Conservation (phyloP, 495 filamentous ascomycete genomes). For the Neurospora pannonica region DNA sequence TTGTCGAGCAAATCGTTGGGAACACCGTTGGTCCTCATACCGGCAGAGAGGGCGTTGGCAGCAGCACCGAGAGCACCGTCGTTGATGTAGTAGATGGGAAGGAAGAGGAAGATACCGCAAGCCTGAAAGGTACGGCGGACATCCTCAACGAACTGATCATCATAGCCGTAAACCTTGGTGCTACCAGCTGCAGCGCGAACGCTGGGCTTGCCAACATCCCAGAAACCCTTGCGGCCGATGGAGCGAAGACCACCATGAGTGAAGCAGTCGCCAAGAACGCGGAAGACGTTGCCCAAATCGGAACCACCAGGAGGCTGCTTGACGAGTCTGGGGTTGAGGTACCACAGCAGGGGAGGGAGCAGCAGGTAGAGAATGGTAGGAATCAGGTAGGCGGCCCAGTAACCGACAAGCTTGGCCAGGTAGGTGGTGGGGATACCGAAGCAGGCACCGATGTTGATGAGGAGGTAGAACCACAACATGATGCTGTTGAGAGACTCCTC, state of each 20-base stretch:
- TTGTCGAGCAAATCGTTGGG: slow-evolving; percentile 69
- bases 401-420: slow-evolving; percentile 44
- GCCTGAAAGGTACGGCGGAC: slow-evolving; percentile 42
- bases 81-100: slow-evolving; percentile 54
- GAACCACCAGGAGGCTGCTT: slow-evolving; percentile 43
- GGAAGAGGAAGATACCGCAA: slow-evolving; percentile 46
- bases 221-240: slow-evolving; percentile 48
- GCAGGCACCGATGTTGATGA: slow-evolving; percentile 69
- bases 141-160: slow-evolving; percentile 44
- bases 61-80: slow-evolving; percentile 36
- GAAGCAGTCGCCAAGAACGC: slow-evolving; percentile 40
- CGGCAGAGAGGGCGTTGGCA: slow-evolving; percentile 45
- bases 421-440: slow-evolving; percentile 40
- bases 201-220: slow-evolving; percentile 49
- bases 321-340: slow-evolving; percentile 37
- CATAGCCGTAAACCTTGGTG: slow-evolving; percentile 27
- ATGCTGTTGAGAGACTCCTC: slow-evolving; percentile 65
- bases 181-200: slow-evolving; percentile 39
- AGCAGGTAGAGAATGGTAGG: slow-evolving; percentile 49
- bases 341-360: slow-evolving; percentile 41
- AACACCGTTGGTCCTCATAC: slow-evolving; percentile 52
- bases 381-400: slow-evolving; percentile 65
- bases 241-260: slow-evolving; percentile 38
- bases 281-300: slow-evolving; percentile 44
- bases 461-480: slow-evolving; percentile 54